Evolutionary conservation across 805 yeast species (phyloP).

Genomic region (Yarrowia divulgata): DNA sequence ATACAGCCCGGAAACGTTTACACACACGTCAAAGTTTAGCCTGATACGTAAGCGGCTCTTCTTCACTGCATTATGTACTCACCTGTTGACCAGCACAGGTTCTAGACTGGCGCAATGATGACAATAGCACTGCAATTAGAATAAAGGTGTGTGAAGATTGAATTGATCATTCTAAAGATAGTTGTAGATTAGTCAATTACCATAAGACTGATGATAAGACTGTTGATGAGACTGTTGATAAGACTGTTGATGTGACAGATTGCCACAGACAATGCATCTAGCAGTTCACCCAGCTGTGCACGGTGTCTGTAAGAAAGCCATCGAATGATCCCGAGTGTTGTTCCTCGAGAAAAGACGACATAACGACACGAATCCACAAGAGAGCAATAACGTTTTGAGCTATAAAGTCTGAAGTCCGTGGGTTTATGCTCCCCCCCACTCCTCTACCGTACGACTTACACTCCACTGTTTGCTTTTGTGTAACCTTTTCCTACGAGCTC

Average conservation of each 20-base stretch:
- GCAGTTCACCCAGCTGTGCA: no score
- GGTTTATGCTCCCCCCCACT: background rate
- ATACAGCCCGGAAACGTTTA: background rate
- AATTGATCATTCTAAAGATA: background rate
- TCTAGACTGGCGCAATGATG: slow-evolving; percentile 1
- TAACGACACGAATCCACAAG: no score
- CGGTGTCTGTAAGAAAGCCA: no score
- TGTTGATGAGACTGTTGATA: no score
- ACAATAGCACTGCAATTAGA: background rate
- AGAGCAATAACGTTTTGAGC: background rate
- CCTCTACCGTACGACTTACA: background rate
- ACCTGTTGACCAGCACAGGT: background rate
- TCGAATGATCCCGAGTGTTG: no score
- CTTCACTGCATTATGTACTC: slow-evolving; percentile 16
- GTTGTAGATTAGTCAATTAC: no score
- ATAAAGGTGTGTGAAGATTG: background rate
- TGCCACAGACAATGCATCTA: no score
- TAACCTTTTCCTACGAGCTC: background rate
- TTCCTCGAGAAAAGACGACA: background rate
- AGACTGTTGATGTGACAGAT: no score
- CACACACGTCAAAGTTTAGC: background rate
- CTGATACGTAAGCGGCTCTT: slow-evolving; percentile 4
- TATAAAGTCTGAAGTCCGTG: background rate
- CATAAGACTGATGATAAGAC: no score
- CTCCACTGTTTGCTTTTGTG: slow-evolving; percentile 1